Percentiles rank a stretch among this genome's conserved stretches.
phyloP scores from a whole-genome alignment of 495 filamentous ascomycete species.

The Hypoxylon cercidicola region DNA sequence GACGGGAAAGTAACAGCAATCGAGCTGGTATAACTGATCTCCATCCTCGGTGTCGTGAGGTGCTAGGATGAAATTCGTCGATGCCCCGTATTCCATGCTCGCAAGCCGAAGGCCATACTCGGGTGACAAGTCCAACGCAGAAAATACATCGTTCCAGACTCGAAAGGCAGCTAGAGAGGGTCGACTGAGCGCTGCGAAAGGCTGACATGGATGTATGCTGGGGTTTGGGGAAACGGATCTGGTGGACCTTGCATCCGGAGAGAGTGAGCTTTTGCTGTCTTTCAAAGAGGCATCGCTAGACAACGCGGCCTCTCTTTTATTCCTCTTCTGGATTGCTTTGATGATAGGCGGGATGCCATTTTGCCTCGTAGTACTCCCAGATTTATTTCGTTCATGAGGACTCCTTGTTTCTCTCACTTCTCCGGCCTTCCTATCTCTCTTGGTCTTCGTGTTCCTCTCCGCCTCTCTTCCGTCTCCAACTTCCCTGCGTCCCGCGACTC shows the following conservation, averaged over 20 bases:
- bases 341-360: no score
- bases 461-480: neutral
- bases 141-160: slow-evolving; percentile 12
- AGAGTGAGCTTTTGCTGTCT: no score
- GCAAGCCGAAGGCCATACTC: slow-evolving; percentile 12
- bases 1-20: slow-evolving; percentile 12
- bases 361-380: no score
- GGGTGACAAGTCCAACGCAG: neutral
- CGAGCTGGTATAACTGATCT: slow-evolving; percentile 14
- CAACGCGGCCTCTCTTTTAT: no score
- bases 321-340: no score
- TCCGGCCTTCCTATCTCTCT: neutral
- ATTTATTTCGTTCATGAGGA: no score
- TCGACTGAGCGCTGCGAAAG: neutral
- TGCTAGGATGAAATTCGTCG: slow-evolving; percentile 3
- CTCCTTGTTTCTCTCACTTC: no score
- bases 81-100: neutral
- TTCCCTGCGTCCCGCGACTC: neutral
- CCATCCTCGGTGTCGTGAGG: slow-evolving; percentile 1
- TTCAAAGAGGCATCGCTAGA: no score
- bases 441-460: neutral
- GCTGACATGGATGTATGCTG: no score
- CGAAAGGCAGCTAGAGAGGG: slow-evolving; percentile 4
- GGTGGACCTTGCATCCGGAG: neutral
- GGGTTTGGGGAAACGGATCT: no score